Conservation (phyloP, 2,329 filamentous ascomycete species). For the Aspergillus carbonarius region DNA sequence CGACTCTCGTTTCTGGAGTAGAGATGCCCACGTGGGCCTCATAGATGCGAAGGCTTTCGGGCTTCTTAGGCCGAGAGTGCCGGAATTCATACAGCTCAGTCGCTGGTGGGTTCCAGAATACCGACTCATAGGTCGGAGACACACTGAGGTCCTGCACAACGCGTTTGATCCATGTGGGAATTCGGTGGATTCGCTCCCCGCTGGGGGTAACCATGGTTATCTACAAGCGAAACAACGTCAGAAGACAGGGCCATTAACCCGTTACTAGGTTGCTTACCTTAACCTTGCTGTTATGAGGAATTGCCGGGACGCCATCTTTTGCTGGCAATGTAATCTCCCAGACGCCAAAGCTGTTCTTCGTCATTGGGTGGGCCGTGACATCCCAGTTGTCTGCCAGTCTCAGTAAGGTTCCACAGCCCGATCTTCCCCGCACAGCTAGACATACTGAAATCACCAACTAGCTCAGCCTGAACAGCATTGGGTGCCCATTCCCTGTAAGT, state of each 20-base stretch:
- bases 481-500: conserved; percentile 95
- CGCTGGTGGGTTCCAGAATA: conserved; percentile 92
- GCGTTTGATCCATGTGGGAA: conserved; percentile 96
- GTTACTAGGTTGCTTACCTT: conserved; percentile 64
- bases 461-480: conserved; percentile 76
- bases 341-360: conserved; percentile 77
- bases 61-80: conserved; percentile 77
- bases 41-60: conserved; percentile 84
- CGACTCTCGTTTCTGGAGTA: conserved; percentile 80
- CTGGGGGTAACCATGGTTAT: conserved; percentile 78
- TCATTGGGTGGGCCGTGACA: conserved; percentile 79
- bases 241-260: not conserved
- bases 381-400: conserved; percentile 74
- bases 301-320: conserved; percentile 70
- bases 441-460: conserved; percentile 93
- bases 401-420: conserved; percentile 23
- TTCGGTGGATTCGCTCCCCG: conserved; percentile 78
- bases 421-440: conserved; percentile 7
- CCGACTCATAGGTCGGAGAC: conserved; percentile 88
- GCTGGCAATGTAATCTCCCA: conserved; percentile 80
- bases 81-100: conserved; percentile 80
- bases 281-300: conserved; percentile 91
- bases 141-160: conserved; percentile 90
- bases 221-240: conserved; percentile 44
- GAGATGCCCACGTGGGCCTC: conserved; percentile 99